Percentiles rank a stretch among this genome's conserved stretches.
Evolutionary conservation across 225 moss, liverwort and hornwort genomes (phyloP).

Genomic region (Ulota crispa): DNA sequence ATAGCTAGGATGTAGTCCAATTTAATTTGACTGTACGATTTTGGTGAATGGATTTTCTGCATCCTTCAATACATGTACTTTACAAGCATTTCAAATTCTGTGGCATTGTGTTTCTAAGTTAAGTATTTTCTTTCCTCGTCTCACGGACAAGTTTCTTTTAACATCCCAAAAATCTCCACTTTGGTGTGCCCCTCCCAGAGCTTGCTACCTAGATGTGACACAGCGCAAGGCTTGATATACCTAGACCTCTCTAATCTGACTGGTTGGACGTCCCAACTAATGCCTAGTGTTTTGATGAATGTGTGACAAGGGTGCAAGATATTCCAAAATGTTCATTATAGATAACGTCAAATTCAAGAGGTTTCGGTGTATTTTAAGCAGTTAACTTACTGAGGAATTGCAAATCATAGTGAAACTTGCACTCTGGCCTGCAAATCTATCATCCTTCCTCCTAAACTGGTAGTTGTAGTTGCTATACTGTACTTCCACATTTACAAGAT

Average conservation of each 20-base stretch:
- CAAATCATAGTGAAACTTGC: too few relatives aligned
- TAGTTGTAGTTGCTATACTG: conserved; percentile 46
- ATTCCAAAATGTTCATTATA: background rate
- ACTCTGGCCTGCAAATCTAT: too few relatives aligned
- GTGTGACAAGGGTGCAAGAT: background rate
- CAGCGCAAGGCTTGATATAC: too few relatives aligned
- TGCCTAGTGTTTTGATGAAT: background rate
- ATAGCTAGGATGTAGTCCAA: conserved; percentile 24
- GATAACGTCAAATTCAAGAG: too few relatives aligned
- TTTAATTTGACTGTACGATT: conserved; percentile 30
- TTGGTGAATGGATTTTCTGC: conserved; percentile 27
- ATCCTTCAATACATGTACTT: conserved; percentile 28
- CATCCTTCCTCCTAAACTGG: too few relatives aligned
- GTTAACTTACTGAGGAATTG: too few relatives aligned
- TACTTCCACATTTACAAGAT: background rate
- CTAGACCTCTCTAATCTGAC: background rate
- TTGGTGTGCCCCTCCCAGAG: background rate
- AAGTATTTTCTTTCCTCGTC: too few relatives aligned
- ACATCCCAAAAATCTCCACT: background rate
- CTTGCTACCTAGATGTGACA: background rate
- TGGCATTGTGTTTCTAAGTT: conserved; percentile 5
- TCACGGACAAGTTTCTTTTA: background rate
- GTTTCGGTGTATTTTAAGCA: too few relatives aligned
- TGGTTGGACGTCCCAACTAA: background rate
- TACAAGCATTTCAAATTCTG: conserved; percentile 19